Percentiles rank a stretch among this genome's conserved stretches.
These are phyloP conservation scores for Boletales sp. DNA, from an alignment of 768 basidiomycete genomes.

Conservation along the genomic window DNA sequence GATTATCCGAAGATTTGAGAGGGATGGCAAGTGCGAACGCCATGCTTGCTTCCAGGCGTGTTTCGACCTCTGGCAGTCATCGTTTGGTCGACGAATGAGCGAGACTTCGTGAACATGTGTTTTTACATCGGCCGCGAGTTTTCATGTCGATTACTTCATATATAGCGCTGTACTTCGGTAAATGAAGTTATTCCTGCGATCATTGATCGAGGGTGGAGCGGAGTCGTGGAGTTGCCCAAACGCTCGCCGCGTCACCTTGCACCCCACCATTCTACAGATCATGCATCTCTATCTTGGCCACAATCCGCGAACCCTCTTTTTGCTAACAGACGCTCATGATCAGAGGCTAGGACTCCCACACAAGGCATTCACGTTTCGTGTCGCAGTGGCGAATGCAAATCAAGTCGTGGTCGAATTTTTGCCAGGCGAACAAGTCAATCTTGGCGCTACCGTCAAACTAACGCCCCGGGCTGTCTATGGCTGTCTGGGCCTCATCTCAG, in stretches of 20 bases:
- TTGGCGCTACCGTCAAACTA: conserved; percentile 57
- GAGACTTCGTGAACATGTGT: neutral
- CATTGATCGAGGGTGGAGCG: no score
- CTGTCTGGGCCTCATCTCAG: conserved; percentile 76
- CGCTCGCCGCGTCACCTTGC: no score
- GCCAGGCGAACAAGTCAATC: conserved; percentile 66
- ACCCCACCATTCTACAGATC: no score
- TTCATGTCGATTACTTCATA: no score
- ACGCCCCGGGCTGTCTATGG: conserved; percentile 76
- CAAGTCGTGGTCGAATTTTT: conserved; percentile 89
- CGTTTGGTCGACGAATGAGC: conserved; percentile 13
- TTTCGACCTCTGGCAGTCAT: conserved; percentile 5
- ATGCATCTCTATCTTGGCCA: conserved; percentile 78
- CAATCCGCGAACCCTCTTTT: conserved; percentile 66
- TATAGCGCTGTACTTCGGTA: no score
- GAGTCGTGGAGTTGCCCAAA: no score
- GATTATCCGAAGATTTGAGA: conserved; percentile 15
- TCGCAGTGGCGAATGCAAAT: conserved; percentile 43
- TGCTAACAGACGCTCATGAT: conserved; percentile 67
- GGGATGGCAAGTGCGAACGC: conserved; percentile 18
- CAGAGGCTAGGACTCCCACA: conserved; percentile 57
- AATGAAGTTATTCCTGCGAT: no score
- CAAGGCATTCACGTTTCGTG: conserved; percentile 69
- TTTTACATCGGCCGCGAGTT: neutral
- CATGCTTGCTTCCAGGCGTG: conserved; percentile 16